Evolutionary conservation across 2,329 filamentous ascomycete genomes (phyloP), one percentile per base, ranked within the genome.

Genomic region (Colletotrichum sp.): DNA sequence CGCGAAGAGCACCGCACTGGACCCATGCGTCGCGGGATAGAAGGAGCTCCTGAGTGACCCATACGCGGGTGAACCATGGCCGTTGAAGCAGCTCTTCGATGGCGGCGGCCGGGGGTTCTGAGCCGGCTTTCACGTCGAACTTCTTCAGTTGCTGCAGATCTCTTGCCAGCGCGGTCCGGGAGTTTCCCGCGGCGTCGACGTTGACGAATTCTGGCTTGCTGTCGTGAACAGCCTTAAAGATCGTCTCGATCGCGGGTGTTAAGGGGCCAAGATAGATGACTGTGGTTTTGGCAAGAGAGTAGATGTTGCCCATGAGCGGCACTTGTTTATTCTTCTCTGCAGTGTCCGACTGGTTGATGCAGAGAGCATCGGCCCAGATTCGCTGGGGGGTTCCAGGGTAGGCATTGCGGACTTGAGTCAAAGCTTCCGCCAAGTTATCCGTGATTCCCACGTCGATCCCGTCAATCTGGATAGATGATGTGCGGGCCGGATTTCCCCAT

Each of bases 371-470:
- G 22, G 12, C 52, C 22, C 52, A 56, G 8, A 56, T 16, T 6
- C n/a, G 12, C 25, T 27, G 22, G 1, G 22, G 3, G 1, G 1
- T 1, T 56, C 25, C 25, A 2, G 6, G 22, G 25, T 9, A 27
- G 8, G 52, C 12, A 18, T 60, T 60, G 16, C 56, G 25, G 1
- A 60, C 3, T 27, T 60, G 16, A 10, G 8, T 6, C 56, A 60
- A 60, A 6, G 56, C 56, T 25, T 60, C 56, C 0, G 27, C 27
- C 28, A 58, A 10, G 18, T 15, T 18, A 1, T 15, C 56, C 25
- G 56, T 60, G 27, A 60, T 60, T 18, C 25, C 2, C 56, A 60
- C 8, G 5, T 10, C 15, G 10, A 60, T 28, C 0, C 16, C 25
- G 13, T 60, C 56, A 10, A 58, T 16, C 1, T 10, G 8, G 9